phyloP scores from a whole-genome alignment of 1,284 basidiomycete genomes.

The Cryptococcus sp. region DNA sequence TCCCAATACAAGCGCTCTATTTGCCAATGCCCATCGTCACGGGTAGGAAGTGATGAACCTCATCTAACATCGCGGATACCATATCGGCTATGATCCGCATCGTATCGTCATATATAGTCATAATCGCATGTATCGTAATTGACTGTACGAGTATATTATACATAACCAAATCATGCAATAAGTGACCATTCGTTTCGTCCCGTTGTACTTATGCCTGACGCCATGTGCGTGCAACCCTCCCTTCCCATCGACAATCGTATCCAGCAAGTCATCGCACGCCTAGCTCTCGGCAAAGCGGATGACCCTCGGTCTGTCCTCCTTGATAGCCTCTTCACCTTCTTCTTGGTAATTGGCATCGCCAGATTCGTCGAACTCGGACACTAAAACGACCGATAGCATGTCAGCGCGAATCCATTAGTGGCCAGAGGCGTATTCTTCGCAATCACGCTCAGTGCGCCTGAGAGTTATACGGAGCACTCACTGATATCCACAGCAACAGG shows the following conservation, averaged over 20 bases:
- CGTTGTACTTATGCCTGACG: too few species aligned
- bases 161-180: too few species aligned
- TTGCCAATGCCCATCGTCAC: too few species aligned
- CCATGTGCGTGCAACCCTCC: too few species aligned
- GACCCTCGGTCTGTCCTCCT: conserved; percentile 34
- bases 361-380: conserved; percentile 36
- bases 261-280: conserved; percentile 38
- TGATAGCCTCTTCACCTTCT: conserved; percentile 33
- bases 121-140: too few species aligned
- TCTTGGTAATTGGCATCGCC: conserved; percentile 17
- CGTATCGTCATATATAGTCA: too few species aligned
- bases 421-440: neutral
- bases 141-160: too few species aligned
- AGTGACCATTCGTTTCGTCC: too few species aligned
- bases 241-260: neutral
- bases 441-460: neutral
- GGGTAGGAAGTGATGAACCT: too few species aligned
- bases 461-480: conserved; percentile 20
- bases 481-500: conserved; percentile 28
- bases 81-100: too few species aligned
- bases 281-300: conserved; percentile 36
- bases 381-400: conserved; percentile 3
- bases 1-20: too few species aligned
- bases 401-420: neutral
- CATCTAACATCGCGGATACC: too few species aligned